Conservation (phyloP, 352 stramenopile species). For the Saprolegnia diclina region DNA sequence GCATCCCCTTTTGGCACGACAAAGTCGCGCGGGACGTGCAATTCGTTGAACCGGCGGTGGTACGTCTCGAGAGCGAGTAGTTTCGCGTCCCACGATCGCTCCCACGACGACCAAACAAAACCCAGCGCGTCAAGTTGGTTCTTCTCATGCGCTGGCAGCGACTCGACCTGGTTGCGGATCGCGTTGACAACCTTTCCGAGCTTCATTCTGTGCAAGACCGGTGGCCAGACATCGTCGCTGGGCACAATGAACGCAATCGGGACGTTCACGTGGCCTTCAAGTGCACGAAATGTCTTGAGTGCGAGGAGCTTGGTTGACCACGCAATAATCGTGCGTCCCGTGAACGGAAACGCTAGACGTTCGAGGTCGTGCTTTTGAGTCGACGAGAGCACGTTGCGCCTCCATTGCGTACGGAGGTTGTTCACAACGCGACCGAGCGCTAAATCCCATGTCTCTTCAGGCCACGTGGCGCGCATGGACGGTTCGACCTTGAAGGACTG, state of each 20-base stretch:
- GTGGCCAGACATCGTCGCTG: slow-evolving; percentile 29
- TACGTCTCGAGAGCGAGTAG: slow-evolving; percentile 67
- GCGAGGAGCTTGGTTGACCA: slow-evolving; percentile 48
- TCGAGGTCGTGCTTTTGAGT: slow-evolving; percentile 39
- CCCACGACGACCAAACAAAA: slow-evolving; percentile 50
- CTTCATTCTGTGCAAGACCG: slow-evolving; percentile 26
- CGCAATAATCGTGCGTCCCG: slow-evolving; percentile 61
- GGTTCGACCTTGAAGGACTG: slow-evolving; percentile 82
- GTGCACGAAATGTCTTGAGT: slow-evolving; percentile 31
- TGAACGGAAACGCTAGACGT: slow-evolving; percentile 61
- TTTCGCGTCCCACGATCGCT: slow-evolving; percentile 2
- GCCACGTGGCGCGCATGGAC: slow-evolving; percentile 60
- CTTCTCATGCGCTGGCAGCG: slow-evolving; percentile 35
- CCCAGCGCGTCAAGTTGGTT: slow-evolving; percentile 52
- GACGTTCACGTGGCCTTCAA: slow-evolving; percentile 43
- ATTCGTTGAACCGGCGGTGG: slow-evolving; percentile 77
- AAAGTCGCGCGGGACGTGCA: slow-evolving; percentile 85
- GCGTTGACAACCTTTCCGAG: slow-evolving; percentile 31
- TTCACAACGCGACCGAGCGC: slow-evolving; percentile 88
- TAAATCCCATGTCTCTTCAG: slow-evolving; percentile 80
- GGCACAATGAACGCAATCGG: slow-evolving; percentile 36
- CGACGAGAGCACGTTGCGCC: slow-evolving; percentile 32
- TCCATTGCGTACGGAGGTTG: slow-evolving; percentile 70
- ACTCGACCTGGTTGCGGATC: slow-evolving; percentile 16
- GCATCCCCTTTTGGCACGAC: slow-evolving; percentile 66